Percentiles rank a stretch among this genome's conserved stretches.
phyloP scores from a whole-genome alignment of 495 filamentous ascomycete genomes.

The Neurospora pannonica region DNA sequence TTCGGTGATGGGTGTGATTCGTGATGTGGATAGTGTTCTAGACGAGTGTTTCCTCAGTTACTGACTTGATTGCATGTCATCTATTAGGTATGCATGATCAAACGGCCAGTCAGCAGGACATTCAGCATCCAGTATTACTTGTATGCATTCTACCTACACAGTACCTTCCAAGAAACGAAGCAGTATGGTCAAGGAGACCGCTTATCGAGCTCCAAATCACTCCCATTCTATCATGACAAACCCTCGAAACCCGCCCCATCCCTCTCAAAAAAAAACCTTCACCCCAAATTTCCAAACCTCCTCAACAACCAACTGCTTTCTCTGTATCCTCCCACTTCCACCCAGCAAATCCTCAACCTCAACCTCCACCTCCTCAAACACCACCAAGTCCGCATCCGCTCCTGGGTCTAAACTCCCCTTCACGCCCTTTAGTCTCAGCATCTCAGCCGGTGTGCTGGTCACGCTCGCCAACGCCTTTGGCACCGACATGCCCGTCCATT shows the following conservation, averaged over 20 bases:
- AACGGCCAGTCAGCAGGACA: no score
- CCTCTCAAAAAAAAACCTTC: constrained; percentile 8
- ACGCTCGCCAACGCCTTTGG: constrained; percentile 59
- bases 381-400: constrained; percentile 72
- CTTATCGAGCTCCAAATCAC: background rate
- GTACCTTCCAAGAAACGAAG: background rate
- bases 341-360: background rate
- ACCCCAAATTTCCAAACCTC: constrained; percentile 23
- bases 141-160: no score
- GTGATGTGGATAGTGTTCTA: background rate
- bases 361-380: constrained; percentile 46
- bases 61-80: background rate
- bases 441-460: constrained; percentile 60
- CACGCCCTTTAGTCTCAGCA: constrained; percentile 55
- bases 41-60: background rate
- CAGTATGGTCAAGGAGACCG: background rate
- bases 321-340: background rate
- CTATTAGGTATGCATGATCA: no score
- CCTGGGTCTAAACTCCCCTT: constrained; percentile 61
- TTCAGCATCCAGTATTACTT: no score
- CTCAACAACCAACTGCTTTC: constrained; percentile 7
- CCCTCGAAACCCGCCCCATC: background rate
- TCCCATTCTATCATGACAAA: background rate
- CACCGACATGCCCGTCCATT: constrained; percentile 55
- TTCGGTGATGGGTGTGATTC: background rate